A percentile compares a stretch with the other conserved stretches of the same genome.
Evolutionary conservation across 2,329 filamentous ascomycete species (phyloP).

Genomic region (Tolypocladium sp.): DNA sequence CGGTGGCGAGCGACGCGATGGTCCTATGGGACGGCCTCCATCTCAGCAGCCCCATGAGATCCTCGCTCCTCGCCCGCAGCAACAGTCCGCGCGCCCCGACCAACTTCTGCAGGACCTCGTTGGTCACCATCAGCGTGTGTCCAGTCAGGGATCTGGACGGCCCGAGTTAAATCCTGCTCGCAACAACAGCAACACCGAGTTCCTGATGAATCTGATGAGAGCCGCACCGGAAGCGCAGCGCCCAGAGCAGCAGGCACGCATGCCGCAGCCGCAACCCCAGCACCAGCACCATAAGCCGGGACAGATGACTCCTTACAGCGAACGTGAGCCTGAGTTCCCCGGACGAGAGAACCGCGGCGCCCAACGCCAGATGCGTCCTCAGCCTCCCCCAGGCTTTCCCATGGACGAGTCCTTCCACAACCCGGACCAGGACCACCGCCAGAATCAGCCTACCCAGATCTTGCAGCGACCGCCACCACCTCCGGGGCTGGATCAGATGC

Average conservation of each 20-base stretch:
- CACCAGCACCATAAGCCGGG: constrained; percentile 23
- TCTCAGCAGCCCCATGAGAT: constrained; percentile 41
- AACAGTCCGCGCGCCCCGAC: constrained; percentile 44
- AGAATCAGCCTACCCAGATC: constrained; percentile 52
- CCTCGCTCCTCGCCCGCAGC: constrained; percentile 38
- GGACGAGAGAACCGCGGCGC: constrained; percentile 20
- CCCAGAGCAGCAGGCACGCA: constrained; percentile 33
- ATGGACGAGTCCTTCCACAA: constrained; percentile 45
- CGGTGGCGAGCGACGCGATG: constrained; percentile 34
- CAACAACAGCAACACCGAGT: constrained; percentile 65
- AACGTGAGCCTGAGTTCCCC: constrained; percentile 38
- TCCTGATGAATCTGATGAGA: constrained; percentile 76
- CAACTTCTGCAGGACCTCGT: constrained; percentile 54
- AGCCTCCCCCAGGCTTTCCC: constrained; percentile 38
- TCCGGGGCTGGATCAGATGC: constrained; percentile 52
- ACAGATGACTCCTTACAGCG: constrained; percentile 35
- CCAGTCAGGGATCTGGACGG: constrained; percentile 39
- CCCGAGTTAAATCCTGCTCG: constrained; percentile 32
- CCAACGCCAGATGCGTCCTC: constrained; percentile 33
- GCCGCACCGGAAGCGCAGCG: constrained; percentile 37
- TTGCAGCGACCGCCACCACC: constrained; percentile 53
- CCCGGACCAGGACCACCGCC: constrained; percentile 35
- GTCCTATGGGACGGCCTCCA: constrained; percentile 29
- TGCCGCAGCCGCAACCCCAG: constrained; percentile 11
- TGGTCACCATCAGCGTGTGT: constrained; percentile 46